phyloP scores from a whole-genome alignment of 805 yeast species.

The Metschnikowia orientalis region DNA sequence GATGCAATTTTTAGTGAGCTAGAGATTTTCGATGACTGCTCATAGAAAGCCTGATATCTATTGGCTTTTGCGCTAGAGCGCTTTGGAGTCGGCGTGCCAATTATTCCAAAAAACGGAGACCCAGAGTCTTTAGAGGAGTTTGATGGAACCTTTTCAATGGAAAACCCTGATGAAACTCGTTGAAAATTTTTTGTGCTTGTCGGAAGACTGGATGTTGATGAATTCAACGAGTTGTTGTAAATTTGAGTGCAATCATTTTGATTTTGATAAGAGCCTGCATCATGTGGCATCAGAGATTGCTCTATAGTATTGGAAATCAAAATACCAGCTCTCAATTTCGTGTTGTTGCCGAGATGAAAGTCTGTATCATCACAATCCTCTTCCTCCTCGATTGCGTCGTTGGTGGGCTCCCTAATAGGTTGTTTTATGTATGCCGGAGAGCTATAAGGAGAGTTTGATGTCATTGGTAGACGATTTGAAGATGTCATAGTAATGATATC shows the following conservation, averaged over 20 bases:
- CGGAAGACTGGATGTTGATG: constrained; percentile 31
- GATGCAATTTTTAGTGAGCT: constrained; percentile 38
- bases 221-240: too few relatives aligned
- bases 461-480: constrained; percentile 1
- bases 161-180: constrained; percentile 6
- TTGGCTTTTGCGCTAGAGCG: constrained; percentile 42
- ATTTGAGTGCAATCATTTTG: too few relatives aligned
- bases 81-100: constrained; percentile 21
- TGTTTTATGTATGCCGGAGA: constrained; percentile 24
- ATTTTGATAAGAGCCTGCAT: too few relatives aligned
- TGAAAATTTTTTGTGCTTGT: constrained; percentile 5
- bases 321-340: too few relatives aligned
- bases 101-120: constrained; percentile 8
- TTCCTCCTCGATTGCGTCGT: constrained; percentile 19
- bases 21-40: constrained; percentile 40
- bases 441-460: constrained; percentile 13
- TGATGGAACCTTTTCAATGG: constrained; percentile 32
- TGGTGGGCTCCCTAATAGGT: constrained; percentile 27
- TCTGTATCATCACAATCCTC: constrained; percentile 19
- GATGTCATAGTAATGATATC: constrained; percentile 1
- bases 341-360: background rate
- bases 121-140: constrained; percentile 31
- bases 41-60: constrained; percentile 46
- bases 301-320: too few relatives aligned
- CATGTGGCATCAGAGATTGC: too few relatives aligned